phyloP scores from a whole-genome alignment of 2,329 filamentous ascomycete genomes.

The Colletotrichum kahawae region DNA sequence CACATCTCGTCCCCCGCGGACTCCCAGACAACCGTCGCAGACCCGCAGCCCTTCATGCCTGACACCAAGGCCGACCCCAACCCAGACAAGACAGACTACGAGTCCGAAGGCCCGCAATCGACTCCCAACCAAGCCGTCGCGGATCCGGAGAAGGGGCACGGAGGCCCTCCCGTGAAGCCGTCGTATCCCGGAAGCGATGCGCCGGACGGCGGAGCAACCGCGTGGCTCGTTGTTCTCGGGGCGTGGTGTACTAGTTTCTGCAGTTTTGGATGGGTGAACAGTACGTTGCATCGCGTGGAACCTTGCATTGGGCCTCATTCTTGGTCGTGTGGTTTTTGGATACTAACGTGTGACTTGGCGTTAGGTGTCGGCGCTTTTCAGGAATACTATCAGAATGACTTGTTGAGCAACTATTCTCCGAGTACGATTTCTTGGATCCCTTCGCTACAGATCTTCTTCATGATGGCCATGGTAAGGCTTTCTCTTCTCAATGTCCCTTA shows the following conservation, averaged over 20 bases:
- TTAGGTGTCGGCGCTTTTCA: slow-evolving; percentile 58
- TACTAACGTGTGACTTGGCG: background rate
- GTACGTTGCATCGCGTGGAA: slow-evolving; percentile 20
- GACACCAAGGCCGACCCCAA: background rate
- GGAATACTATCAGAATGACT: slow-evolving; percentile 58
- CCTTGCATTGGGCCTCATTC: background rate
- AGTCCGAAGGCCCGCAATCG: background rate
- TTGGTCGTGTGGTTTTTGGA: background rate
- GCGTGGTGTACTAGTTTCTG: slow-evolving; percentile 46
- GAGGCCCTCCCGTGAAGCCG: background rate
- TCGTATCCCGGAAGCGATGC: slow-evolving; percentile 9
- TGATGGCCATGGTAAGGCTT: slow-evolving; percentile 50
- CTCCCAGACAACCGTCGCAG: slow-evolving; percentile 6
- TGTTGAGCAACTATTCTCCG: slow-evolving; percentile 52
- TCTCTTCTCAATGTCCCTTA: slow-evolving; percentile 18
- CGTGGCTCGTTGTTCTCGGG: slow-evolving; percentile 45
- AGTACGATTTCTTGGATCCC: slow-evolving; percentile 68
- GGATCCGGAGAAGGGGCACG: background rate
- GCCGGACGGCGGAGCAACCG: slow-evolving; percentile 33
- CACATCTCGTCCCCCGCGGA: background rate
- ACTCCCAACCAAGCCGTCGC: background rate
- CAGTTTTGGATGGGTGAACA: slow-evolving; percentile 43
- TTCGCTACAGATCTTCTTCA: slow-evolving; percentile 59
- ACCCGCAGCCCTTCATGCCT: background rate
- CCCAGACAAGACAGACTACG: slow-evolving; percentile 1